phyloP scores from a whole-genome alignment of 2,329 filamentous ascomycete species.

The Paramyrothecium roridum region DNA sequence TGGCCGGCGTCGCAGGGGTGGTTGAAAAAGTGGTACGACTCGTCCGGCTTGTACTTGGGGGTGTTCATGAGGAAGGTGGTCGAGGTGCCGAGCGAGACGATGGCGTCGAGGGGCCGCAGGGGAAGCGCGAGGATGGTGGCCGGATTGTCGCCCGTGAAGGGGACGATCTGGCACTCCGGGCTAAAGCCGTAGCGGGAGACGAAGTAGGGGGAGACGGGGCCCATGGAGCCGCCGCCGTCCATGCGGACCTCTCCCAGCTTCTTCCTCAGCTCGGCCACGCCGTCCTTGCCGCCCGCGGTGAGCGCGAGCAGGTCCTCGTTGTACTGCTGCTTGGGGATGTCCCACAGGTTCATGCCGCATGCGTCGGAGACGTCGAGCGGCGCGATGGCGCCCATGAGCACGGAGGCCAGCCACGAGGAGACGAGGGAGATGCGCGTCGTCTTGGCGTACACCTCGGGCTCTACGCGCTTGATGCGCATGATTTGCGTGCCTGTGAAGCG shows the following conservation, averaged over 20 bases:
- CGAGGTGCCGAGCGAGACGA: constrained; percentile 90
- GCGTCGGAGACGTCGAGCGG: constrained; percentile 93
- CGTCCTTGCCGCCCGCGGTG: constrained; percentile 63
- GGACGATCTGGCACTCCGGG: constrained; percentile 69
- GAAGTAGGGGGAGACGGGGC: constrained; percentile 76
- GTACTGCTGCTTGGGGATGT: constrained; percentile 73
- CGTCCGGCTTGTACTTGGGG: constrained; percentile 83
- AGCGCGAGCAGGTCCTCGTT: constrained; percentile 72
- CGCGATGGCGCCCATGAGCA: constrained; percentile 81
- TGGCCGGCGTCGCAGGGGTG: constrained; percentile 86
- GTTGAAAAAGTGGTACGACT: constrained; percentile 96
- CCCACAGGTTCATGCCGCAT: constrained; percentile 96
- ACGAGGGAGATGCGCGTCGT: constrained; percentile 89
- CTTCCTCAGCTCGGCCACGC: constrained; percentile 59
- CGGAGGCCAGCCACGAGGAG: constrained; percentile 89
- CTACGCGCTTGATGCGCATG: constrained; percentile 75
- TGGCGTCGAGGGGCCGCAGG: constrained; percentile 82
- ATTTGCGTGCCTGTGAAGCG: constrained; percentile 98
- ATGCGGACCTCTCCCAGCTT: constrained; percentile 80
- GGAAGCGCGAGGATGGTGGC: constrained; percentile 91
- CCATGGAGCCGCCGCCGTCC: constrained; percentile 79
- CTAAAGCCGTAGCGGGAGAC: constrained; percentile 74
- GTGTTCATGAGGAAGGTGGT: constrained; percentile 98
- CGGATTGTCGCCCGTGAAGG: constrained; percentile 95
- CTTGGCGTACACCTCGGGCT: constrained; percentile 75